Conservation (phyloP, 2,329 filamentous ascomycete genomes). For the Sodiomyces alkalinus region DNA sequence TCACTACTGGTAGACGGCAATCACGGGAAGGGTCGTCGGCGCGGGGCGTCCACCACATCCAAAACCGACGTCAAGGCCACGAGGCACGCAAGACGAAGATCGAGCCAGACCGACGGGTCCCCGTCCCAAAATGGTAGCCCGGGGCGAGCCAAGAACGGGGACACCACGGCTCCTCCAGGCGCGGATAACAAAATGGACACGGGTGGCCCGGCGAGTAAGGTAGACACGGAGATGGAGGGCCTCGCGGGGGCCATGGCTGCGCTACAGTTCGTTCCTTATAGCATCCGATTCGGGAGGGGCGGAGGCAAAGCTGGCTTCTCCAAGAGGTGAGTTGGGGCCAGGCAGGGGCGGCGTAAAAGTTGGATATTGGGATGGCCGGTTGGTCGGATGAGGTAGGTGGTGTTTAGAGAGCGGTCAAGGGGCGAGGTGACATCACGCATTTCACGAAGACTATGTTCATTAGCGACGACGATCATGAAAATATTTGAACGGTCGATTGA, state of each 20-base stretch:
- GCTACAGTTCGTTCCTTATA: conserved; percentile 54
- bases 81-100: conserved; percentile 17
- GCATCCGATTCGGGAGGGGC: conserved; percentile 49
- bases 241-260: conserved; percentile 55
- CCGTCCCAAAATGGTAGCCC: conserved; percentile 1
- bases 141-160: not conserved
- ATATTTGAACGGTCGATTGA: conserved; percentile 16
- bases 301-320: conserved; percentile 36
- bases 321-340: conserved; percentile 26
- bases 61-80: conserved; percentile 13
- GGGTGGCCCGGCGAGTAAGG: conserved; percentile 6
- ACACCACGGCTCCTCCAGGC: not conserved
- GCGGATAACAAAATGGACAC: conserved; percentile 2
- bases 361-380: conserved; percentile 9
- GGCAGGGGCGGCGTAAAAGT: too few relatives aligned
- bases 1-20: conserved; percentile 57
- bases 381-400: too few relatives aligned
- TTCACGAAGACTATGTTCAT: conserved; percentile 8
- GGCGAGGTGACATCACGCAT: not conserved
- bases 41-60: conserved; percentile 33
- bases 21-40: conserved; percentile 29
- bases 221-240: conserved; percentile 43
- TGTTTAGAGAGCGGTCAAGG: too few relatives aligned
- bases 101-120: conserved; percentile 15
- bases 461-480: conserved; percentile 12